phyloP scores from a whole-genome alignment of 1,284 basidiomycete genomes.

The Melampsora larici-populina region DNA sequence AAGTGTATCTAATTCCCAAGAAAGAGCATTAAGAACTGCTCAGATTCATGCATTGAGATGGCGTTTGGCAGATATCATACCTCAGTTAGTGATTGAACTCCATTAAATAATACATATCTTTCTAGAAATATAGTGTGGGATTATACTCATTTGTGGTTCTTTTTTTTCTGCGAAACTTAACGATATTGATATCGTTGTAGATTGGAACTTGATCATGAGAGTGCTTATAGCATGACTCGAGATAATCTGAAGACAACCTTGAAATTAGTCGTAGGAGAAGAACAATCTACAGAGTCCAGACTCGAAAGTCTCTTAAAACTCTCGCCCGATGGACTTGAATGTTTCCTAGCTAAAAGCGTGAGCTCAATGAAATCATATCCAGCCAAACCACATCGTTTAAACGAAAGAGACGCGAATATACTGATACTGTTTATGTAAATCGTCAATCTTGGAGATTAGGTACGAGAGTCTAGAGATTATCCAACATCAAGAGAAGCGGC shows the following conservation, averaged over 20 bases:
- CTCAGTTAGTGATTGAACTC: neutral
- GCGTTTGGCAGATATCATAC: neutral
- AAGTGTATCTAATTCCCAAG: neutral
- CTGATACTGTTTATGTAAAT: no score
- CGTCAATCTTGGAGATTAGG: neutral
- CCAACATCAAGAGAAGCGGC: neutral
- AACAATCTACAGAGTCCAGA: neutral
- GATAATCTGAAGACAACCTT: neutral
- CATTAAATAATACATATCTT: neutral
- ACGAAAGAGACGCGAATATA: neutral
- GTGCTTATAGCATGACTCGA: neutral
- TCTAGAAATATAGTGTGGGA: neutral
- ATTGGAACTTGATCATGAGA: neutral
- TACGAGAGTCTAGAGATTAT: constrained; percentile 6
- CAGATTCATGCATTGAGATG: neutral
- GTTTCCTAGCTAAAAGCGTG: neutral
- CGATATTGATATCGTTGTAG: neutral
- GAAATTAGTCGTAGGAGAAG: neutral
- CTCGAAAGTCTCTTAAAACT: neutral
- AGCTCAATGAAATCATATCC: neutral
- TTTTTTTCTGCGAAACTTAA: neutral
- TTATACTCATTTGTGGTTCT: neutral
- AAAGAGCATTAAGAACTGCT: neutral
- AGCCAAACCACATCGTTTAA: neutral
- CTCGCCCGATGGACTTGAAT: neutral